Evolutionary conservation across 805 yeast species (phyloP).

Genomic region (Kodamaea sagamina): DNA sequence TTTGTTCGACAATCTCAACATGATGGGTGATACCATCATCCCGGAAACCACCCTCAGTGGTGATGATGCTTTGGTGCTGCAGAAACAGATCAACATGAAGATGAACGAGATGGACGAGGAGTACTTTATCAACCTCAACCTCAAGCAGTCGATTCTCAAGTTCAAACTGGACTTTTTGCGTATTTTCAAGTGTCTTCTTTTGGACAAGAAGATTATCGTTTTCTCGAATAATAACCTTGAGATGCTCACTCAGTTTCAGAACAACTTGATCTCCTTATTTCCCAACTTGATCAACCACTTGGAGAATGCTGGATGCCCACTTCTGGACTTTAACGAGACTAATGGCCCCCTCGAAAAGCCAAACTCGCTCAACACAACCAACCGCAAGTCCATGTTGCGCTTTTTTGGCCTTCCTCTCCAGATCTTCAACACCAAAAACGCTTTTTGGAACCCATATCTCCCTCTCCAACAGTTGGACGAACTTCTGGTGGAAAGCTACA

Average conservation of each 20-base stretch:
- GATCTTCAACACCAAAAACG: constrained; percentile 76
- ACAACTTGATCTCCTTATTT: constrained; percentile 77
- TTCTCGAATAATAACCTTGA: constrained; percentile 78
- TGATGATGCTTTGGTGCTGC: constrained; percentile 23
- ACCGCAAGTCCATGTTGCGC: constrained; percentile 70
- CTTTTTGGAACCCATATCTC: constrained; percentile 89
- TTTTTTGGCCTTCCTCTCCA: constrained; percentile 90
- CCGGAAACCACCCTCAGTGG: constrained; percentile 18
- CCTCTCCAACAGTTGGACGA: constrained; percentile 89
- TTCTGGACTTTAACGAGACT: constrained; percentile 53
- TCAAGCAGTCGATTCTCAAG: constrained; percentile 61
- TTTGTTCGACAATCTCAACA: constrained; percentile 64
- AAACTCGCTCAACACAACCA: constrained; percentile 71
- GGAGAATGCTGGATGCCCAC: constrained; percentile 79
- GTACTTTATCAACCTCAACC: constrained; percentile 63
- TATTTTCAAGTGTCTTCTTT: constrained; percentile 71
- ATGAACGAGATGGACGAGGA: constrained; percentile 36
- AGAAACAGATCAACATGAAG: constrained; percentile 17
- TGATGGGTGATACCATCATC: constrained; percentile 15
- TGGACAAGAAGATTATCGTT: constrained; percentile 73
- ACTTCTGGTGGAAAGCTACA: constrained; percentile 59
- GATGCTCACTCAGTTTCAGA: constrained; percentile 76
- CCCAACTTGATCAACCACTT: constrained; percentile 77
- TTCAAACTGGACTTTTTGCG: constrained; percentile 62
- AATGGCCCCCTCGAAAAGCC: constrained; percentile 56